Conservation (phyloP, 495 filamentous ascomycete genomes). For the Hypoxylon lenormandii region DNA sequence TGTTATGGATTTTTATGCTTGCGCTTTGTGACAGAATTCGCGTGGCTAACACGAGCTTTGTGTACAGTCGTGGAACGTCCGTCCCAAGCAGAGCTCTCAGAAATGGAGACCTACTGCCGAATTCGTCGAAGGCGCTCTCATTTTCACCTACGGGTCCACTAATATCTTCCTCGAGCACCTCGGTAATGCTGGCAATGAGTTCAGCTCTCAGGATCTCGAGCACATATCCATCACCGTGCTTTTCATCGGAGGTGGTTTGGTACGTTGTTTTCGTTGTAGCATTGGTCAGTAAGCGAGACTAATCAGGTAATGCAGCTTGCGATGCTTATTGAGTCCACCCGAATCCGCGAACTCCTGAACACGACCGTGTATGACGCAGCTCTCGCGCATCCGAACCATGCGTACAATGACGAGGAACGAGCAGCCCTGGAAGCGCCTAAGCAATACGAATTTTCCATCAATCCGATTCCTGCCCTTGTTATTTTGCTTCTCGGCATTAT, state of each 20-base stretch:
- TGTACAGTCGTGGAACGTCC: conserved; percentile 83
- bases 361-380: conserved; percentile 62
- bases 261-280: conserved; percentile 57
- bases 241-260: conserved; percentile 94
- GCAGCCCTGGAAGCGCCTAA: conserved; percentile 69
- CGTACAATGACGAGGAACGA: conserved; percentile 59
- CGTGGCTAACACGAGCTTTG: conserved; percentile 11
- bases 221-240: conserved; percentile 92
- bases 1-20: conserved; percentile 5
- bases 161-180: conserved; percentile 96
- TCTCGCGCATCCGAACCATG: conserved; percentile 48
- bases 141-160: conserved; percentile 86
- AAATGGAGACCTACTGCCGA: conserved; percentile 81
- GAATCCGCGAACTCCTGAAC: conserved; percentile 78
- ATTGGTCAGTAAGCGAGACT: conserved; percentile 12
- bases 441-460: conserved; percentile 80
- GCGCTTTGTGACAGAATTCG: no score
- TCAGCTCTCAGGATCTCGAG: conserved; percentile 84
- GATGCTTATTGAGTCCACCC: conserved; percentile 89
- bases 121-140: conserved; percentile 86
- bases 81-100: conserved; percentile 72
- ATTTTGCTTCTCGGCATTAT: conserved; percentile 88
- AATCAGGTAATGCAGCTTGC: conserved; percentile 69
- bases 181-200: conserved; percentile 73
- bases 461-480: conserved; percentile 87